phyloP scores from a whole-genome alignment of 164 flowering plant genomes.

The Vitis rotundifolia region DNA sequence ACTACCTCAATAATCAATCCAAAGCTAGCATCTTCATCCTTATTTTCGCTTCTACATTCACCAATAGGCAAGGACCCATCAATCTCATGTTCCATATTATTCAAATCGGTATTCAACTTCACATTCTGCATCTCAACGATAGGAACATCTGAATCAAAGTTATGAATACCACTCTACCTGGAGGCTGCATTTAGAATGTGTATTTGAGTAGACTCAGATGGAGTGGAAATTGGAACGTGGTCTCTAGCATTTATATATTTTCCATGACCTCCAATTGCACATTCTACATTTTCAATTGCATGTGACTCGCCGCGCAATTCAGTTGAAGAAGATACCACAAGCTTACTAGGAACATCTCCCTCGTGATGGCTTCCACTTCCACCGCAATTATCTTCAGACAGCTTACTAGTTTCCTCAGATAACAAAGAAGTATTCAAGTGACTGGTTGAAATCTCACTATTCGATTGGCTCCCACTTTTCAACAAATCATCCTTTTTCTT shows the following conservation, averaged over 20 bases:
- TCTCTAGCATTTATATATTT: slow-evolving; percentile 8
- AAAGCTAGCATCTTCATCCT: too few species aligned
- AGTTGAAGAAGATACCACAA: too few species aligned
- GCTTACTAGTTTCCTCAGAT: slow-evolving; percentile 15
- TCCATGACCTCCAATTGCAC: slow-evolving; percentile 9
- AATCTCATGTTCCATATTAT: too few species aligned
- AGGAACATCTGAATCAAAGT: slow-evolving; percentile 10
- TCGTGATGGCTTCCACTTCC: slow-evolving; percentile 8
- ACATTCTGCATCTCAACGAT: slow-evolving; percentile 17
- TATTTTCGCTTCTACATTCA: too few species aligned
- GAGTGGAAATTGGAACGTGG: slow-evolving; percentile 13
- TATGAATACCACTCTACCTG: slow-evolving; percentile 13
- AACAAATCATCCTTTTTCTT: slow-evolving; percentile 10
- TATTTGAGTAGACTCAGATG: too few species aligned
- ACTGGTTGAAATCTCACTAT: too few species aligned
- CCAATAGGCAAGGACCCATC: too few species aligned
- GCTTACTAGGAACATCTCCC: too few species aligned
- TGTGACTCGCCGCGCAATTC: slow-evolving; percentile 17
- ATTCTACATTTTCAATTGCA: slow-evolving; percentile 15
- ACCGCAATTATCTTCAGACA: slow-evolving; percentile 10
- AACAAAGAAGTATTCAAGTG: too few species aligned
- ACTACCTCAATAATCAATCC: too few species aligned
- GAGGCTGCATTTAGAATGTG: slow-evolving; percentile 11
- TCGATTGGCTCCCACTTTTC: slow-evolving; percentile 11
- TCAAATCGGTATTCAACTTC: slow-evolving; percentile 10